Percentiles rank a stretch among this genome's conserved stretches.
Conservation (phyloP, 2,329 filamentous ascomycete species). For the Xylaria sp. region DNA sequence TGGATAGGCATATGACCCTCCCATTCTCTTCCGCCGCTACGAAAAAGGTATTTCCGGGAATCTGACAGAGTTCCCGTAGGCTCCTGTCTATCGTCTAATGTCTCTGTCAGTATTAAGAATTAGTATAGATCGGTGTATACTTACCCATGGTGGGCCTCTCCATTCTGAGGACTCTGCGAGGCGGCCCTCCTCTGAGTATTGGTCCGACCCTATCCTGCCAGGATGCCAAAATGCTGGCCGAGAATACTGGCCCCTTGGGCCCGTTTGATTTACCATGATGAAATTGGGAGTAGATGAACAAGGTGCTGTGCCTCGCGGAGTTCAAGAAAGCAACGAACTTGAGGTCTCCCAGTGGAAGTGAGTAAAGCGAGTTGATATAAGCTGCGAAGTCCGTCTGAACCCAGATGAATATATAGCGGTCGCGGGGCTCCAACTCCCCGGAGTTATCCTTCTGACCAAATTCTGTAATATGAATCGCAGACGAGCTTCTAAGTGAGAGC, state of each 20-base stretch:
- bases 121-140: constrained; percentile 21
- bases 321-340: neutral
- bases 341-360: neutral
- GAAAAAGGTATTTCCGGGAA: constrained; percentile 64
- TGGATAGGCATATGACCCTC: constrained; percentile 55
- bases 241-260: constrained; percentile 53
- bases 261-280: constrained; percentile 57
- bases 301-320: neutral
- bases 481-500: neutral
- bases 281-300: neutral
- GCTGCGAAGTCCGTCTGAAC: neutral
- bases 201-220: constrained; percentile 44
- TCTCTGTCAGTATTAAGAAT: constrained; percentile 35
- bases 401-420: neutral
- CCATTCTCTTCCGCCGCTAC: constrained; percentile 61
- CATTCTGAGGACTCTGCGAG: constrained; percentile 52
- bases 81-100: constrained; percentile 62
- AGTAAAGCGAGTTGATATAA: neutral
- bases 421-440: neutral
- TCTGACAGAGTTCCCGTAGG: constrained; percentile 63
- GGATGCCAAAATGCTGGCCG: constrained; percentile 48
- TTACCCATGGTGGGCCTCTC: constrained; percentile 56
- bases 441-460: neutral
- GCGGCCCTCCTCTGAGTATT: constrained; percentile 49
- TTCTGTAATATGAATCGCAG: neutral